Base-by-base conservation (phyloP, 139 green algal genomes). In the Chlamydomonas sphaeroides region DNA sequence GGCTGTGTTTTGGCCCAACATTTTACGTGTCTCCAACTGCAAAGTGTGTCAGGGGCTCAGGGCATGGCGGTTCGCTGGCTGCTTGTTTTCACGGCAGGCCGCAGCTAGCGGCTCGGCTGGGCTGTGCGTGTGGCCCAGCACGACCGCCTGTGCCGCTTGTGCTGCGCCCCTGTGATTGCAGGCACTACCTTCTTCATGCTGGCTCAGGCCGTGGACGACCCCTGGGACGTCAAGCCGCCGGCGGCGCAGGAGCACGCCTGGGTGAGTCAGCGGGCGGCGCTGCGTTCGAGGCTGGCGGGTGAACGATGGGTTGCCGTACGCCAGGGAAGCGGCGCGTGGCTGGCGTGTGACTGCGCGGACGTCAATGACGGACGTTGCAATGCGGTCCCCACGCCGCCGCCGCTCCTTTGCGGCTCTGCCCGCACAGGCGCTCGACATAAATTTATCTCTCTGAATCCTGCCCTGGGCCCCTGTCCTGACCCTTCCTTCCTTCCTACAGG, bases 181-280 rank as follows among this genome's bases (percentile, higher is more conserved):
- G 57, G 75, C 61, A 83, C 32, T 1, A 77, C 68, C 0, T 90
- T 90, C 76, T 90, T 84, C 81, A 83, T 87, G 80, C 69, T 90
- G 15, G 80, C 86, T 11, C 86, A 90, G 76, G 80, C 68, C 23
- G 76, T 87, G 62, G 86, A 85, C 39, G 86, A 90, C 68, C 86
- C 86, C 25, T 90, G 86, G 86, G 69, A 57, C 28, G 33, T 35
- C 1, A 8, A 57, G 18, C 41, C 86, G 35, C 45, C 48, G 63
- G 20, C 72, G 25, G 80, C 49, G 0, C 35, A 65, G 17, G 86
- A 85, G 15, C 70, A 67, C 39, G 76, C 77, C 2, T 90, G 86
- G 86, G 86, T 87, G 57, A 85, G 68, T 6, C 2, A 3, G n/a
- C 42, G 26, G 14, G 18, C 15, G 41, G 6, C 21, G 17, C 7